These are phyloP conservation scores for Aspergillus mulundensis DNA, from an alignment of 495 filamentous ascomycete genomes.

Conservation along the genomic window DNA sequence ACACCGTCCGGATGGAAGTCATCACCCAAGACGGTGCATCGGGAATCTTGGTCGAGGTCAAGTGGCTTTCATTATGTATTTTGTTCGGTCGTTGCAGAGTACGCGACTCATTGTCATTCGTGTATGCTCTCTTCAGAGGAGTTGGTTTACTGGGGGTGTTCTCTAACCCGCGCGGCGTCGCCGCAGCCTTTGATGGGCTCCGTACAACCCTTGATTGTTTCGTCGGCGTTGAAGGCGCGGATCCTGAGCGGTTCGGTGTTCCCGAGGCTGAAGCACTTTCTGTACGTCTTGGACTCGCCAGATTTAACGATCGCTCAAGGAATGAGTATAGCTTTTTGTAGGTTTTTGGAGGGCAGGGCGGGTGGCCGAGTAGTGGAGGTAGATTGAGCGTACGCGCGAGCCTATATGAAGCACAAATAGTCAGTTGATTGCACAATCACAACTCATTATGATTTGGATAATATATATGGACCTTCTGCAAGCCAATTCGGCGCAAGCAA, in stretches of 20 bases:
- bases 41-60: slow-evolving; percentile 31
- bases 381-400: slow-evolving; percentile 81
- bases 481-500: slow-evolving; percentile 88
- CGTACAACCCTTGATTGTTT: slow-evolving; percentile 18
- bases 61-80: slow-evolving; percentile 19
- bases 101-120: slow-evolving; percentile 20
- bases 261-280: slow-evolving; percentile 27
- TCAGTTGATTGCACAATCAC: slow-evolving; percentile 12
- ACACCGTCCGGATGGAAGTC: slow-evolving; percentile 61
- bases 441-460: neutral
- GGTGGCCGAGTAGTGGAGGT: slow-evolving; percentile 71
- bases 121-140: slow-evolving; percentile 34
- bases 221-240: slow-evolving; percentile 31
- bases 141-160: slow-evolving; percentile 42
- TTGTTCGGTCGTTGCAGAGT: slow-evolving; percentile 19
- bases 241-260: slow-evolving; percentile 27
- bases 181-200: slow-evolving; percentile 29
- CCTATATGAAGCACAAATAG: slow-evolving; percentile 35
- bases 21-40: slow-evolving; percentile 64
- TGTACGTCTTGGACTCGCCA: slow-evolving; percentile 28
- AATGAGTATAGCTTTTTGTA: slow-evolving; percentile 83
- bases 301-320: slow-evolving; percentile 66
- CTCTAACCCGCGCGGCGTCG: slow-evolving; percentile 33
- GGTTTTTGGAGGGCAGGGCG: slow-evolving; percentile 75
- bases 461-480: slow-evolving; percentile 62